Percentiles rank a stretch among this genome's conserved stretches.
phyloP scores from a whole-genome alignment of 2,329 filamentous ascomycete genomes.

The Apiospora aurea region DNA sequence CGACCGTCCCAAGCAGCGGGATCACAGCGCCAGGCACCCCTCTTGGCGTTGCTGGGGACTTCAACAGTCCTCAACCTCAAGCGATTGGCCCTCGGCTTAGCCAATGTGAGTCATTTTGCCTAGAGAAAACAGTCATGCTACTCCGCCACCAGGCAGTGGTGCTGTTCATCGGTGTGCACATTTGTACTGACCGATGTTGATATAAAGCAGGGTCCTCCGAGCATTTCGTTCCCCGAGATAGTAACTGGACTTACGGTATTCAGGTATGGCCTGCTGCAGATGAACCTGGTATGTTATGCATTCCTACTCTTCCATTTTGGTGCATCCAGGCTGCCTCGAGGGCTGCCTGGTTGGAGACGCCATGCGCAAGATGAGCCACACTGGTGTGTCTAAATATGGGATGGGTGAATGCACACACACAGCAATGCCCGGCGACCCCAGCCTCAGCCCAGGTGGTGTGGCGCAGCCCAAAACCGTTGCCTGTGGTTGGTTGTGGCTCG shows the following conservation, averaged over 20 bases:
- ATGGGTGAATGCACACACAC: background rate
- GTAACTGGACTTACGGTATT: conserved; percentile 38
- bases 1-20: background rate
- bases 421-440: conserved; percentile 14
- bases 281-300: conserved; percentile 30
- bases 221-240: conserved; percentile 3
- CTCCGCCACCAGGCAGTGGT: background rate
- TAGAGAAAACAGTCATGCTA: conserved; percentile 2
- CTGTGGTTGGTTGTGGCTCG: conserved; percentile 11
- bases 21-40: background rate
- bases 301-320: conserved; percentile 25
- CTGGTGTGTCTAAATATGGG: conserved; percentile 1
- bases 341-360: conserved; percentile 24
- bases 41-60: background rate
- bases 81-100: background rate
- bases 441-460: conserved; percentile 16
- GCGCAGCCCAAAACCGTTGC: background rate
- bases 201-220: conserved; percentile 6
- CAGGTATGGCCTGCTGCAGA: conserved; percentile 37
- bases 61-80: background rate
- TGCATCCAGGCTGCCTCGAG: conserved; percentile 3
- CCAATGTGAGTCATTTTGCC: conserved; percentile 17
- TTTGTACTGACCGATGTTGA: background rate
- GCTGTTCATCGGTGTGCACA: background rate
- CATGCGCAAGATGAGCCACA: conserved; percentile 16